Percentiles rank a stretch among this genome's conserved stretches.
These are phyloP conservation scores for Pythium pyrilobum DNA, from an alignment of 352 stramenopile genomes.

Conservation along the genomic window DNA sequence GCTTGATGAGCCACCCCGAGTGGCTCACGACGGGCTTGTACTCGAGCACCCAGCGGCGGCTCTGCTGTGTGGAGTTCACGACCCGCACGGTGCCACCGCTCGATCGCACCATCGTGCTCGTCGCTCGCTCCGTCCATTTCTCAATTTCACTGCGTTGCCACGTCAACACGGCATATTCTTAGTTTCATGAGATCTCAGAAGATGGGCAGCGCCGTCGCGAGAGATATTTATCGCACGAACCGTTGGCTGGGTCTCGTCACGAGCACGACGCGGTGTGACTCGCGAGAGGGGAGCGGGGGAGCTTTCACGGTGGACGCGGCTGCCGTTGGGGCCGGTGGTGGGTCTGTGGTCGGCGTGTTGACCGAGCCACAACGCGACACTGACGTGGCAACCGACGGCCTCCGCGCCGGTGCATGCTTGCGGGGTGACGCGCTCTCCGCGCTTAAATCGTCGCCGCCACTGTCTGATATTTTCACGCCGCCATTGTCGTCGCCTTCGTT, in stretches of 20 bases:
- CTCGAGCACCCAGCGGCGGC: conserved; percentile 62
- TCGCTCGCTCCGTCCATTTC: conserved; percentile 75
- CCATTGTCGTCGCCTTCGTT: conserved; percentile 45
- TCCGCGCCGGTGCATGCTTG: background rate
- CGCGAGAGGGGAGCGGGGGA: no score
- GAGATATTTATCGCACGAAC: no score
- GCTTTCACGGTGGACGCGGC: background rate
- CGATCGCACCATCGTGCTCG: conserved; percentile 69
- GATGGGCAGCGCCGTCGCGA: no score
- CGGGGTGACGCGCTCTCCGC: no score
- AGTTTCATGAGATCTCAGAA: conserved; percentile 10
- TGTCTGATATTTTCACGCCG: background rate
- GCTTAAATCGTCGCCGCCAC: background rate
- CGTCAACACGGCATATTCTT: background rate
- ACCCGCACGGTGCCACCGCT: conserved; percentile 36
- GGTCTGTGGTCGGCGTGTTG: background rate
- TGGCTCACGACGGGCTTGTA: conserved; percentile 81
- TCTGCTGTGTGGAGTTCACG: conserved; percentile 48
- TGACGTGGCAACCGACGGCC: no score
- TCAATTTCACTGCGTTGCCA: conserved; percentile 56
- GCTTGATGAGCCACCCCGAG: conserved; percentile 87
- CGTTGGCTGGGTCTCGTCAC: conserved; percentile 66
- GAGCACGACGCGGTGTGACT: conserved; percentile 55
- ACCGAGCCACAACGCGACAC: no score
- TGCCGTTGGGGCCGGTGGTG: background rate